A percentile compares a stretch with the other conserved stretches of the same genome.
These are phyloP conservation scores for Trichoderma gamsii DNA, from an alignment of 495 filamentous ascomycete genomes.

Conservation along the genomic window DNA sequence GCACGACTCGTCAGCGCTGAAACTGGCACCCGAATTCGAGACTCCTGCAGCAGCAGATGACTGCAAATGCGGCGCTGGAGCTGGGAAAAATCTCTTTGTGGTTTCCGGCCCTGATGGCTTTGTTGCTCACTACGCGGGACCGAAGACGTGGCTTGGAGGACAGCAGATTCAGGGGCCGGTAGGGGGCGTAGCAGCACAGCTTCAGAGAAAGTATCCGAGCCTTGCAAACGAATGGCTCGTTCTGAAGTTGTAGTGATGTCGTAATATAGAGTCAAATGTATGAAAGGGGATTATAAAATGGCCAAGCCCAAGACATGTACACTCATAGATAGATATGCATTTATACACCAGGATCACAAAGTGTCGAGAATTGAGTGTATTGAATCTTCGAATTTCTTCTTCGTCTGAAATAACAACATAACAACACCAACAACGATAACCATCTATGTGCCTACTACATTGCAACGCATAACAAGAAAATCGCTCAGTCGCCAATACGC, in stretches of 20 bases:
- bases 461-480: conserved; percentile 7
- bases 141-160: conserved; percentile 66
- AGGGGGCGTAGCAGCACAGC: conserved; percentile 34
- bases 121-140: conserved; percentile 68
- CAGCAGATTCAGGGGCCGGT: conserved; percentile 62
- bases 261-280: background rate
- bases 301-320: background rate
- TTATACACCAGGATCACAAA: background rate
- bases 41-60: conserved; percentile 15
- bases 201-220: conserved; percentile 23
- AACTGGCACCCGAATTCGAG: conserved; percentile 16
- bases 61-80: conserved; percentile 19
- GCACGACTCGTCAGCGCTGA: background rate
- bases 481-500: conserved; percentile 10
- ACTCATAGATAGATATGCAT: background rate
- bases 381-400: background rate
- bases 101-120: conserved; percentile 91
- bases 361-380: background rate
- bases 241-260: conserved; percentile 40
- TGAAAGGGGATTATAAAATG: background rate
- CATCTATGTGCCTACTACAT: background rate
- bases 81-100: conserved; percentile 56
- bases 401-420: background rate
- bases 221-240: conserved; percentile 38
- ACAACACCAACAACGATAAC: background rate